Base-by-base conservation (phyloP, 768 basidiomycete genomes). In the Trametes maxima region DNA sequence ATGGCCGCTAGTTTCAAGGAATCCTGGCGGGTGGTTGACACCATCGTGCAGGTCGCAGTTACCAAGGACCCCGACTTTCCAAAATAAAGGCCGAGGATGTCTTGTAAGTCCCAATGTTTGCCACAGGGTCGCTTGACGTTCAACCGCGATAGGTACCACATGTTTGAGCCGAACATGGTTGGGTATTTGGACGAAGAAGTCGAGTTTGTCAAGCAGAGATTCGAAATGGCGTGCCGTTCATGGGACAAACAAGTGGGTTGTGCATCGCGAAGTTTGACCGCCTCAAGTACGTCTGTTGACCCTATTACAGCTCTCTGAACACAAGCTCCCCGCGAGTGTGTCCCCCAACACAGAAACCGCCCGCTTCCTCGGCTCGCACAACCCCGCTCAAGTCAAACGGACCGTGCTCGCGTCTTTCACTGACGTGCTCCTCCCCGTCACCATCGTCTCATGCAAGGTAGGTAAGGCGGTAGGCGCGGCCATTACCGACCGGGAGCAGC, bases 161-260 rank as follows among this genome's bases (percentile, higher is more conserved):
- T 98, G 94, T 98, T 98, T 67, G 95, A 98, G 73, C 79, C 83
- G 11, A 91, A 95, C 72, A 97, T 98, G 93, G 95, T 96, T 70
- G 95, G 97, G 69, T 98, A 98, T 68, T 86, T 98, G 2, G 90
- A 94, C 61, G 94, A 98, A 70, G 96, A 99, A 72, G 82, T 89
- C 5, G 95, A 97, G 59, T 83, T 82, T 60, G 80, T 93, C 51
- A 94, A 94, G 68, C 81, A 80, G 5, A 77, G 81, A 0, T 85
- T 97, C 57, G 90, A 92, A 35, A 77, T 73, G 2, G 89, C 90
- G 14, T 95, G 90, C 71, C 83, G 84, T 59, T 79, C 77, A 1
- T 98, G 95, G 97, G 90, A 95, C 59, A 78, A 77, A 8, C 82
- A 90, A 74, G 92, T 92, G 55, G 16, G 77, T 46, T 14, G 28